A percentile compares a stretch with the other conserved stretches of the same genome.
Evolutionary conservation across 2,329 filamentous ascomycete species (phyloP).

Genomic region (Myriosclerotinia curreyana): DNA sequence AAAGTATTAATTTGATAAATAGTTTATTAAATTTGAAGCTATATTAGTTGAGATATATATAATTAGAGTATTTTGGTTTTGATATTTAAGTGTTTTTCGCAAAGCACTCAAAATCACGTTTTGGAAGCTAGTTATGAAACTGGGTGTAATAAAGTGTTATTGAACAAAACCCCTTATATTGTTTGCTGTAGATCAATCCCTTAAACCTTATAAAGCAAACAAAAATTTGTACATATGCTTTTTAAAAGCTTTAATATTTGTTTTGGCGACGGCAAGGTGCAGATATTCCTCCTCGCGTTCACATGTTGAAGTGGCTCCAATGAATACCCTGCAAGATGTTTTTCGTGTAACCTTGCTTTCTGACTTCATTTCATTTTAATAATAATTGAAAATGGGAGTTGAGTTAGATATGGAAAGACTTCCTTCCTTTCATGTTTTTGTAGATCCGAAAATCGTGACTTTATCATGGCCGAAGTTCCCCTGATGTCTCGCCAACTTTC

Average conservation of each 20-base stretch:
- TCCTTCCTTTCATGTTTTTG: not conserved
- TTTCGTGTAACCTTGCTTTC: not conserved
- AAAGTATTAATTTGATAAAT: too few relatives aligned
- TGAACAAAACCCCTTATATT: too few relatives aligned
- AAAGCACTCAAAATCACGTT: too few relatives aligned
- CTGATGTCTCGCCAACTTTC: not conserved
- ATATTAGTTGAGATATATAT: too few relatives aligned
- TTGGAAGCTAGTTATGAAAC: not conserved
- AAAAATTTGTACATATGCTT: not conserved
- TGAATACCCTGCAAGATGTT: not conserved
- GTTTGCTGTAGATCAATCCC: too few relatives aligned
- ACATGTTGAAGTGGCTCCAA: slow-evolving; percentile 1
- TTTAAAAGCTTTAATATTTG: not conserved
- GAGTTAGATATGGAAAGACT: not conserved
- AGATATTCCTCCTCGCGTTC: not conserved
- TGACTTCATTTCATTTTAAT: not conserved
- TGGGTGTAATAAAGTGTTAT: too few relatives aligned
- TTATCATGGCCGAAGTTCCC: not conserved
- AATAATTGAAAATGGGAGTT: not conserved
- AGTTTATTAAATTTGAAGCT: too few relatives aligned
- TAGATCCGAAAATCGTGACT: not conserved
- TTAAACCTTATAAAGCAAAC: not conserved
- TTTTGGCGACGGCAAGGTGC: not conserved
- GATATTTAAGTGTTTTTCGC: too few relatives aligned
- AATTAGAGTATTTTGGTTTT: too few relatives aligned